Conservation (phyloP, 2,329 filamentous ascomycete species). For the Plenodomus tracheiphilus region DNA sequence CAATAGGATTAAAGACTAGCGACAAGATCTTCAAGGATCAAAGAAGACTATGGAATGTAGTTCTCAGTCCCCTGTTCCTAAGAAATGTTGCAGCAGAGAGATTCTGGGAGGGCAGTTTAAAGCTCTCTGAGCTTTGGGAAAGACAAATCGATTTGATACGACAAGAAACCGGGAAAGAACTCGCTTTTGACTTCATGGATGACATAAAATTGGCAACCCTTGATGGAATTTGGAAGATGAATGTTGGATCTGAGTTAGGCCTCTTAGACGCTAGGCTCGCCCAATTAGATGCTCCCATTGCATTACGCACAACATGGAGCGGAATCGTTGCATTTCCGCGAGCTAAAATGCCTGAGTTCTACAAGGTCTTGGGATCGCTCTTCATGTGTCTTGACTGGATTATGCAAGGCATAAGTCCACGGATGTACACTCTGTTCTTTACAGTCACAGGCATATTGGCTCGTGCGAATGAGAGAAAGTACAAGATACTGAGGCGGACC, state of each 20-base stretch:
- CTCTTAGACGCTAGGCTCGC: neutral
- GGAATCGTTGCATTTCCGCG: neutral
- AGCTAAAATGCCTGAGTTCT: constrained; percentile 3
- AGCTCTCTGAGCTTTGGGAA: constrained; percentile 3
- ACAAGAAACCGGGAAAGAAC: neutral
- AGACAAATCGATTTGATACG: neutral
- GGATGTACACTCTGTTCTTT: constrained; percentile 4
- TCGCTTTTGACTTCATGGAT: constrained; percentile 1
- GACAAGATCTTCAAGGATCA: constrained; percentile 3
- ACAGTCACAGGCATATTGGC: constrained; percentile 2
- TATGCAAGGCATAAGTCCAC: constrained; percentile 6
- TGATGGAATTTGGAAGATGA: constrained; percentile 9
- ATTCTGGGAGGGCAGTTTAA: neutral
- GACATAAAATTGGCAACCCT: constrained; percentile 6
- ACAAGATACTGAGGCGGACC: neutral
- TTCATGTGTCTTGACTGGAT: constrained; percentile 5
- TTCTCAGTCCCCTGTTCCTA: constrained; percentile 4
- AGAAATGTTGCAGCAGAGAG: constrained; percentile 1
- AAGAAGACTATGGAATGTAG: constrained; percentile 6
- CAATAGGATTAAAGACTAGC: constrained; percentile 7
- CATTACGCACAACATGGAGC: neutral
- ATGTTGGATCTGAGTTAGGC: constrained; percentile 6
- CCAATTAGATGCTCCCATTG: neutral
- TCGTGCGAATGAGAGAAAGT: constrained; percentile 3
- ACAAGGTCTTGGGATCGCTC: neutral